Conservation (phyloP, 176 grass and related monocot genomes). For the Oropetium thomaeum region DNA sequence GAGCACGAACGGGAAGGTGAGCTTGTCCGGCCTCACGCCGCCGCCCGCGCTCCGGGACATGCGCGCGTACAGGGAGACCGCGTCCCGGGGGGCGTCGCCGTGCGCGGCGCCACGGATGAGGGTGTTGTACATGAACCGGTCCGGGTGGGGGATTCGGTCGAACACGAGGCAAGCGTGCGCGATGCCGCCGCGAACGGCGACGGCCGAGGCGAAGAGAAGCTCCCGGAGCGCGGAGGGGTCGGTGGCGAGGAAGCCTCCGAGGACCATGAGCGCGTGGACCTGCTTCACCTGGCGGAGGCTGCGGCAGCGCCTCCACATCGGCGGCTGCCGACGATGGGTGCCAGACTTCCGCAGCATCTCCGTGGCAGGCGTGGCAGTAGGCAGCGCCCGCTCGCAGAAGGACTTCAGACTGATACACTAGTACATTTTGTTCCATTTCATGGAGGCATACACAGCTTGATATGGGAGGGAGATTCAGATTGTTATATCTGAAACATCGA, state of each 20-base stretch:
- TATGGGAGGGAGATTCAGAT: neutral
- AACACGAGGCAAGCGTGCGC: conserved; percentile 73
- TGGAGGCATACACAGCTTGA: too few species aligned
- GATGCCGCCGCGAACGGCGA: conserved; percentile 49
- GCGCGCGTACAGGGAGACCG: conserved; percentile 53
- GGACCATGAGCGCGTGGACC: conserved; percentile 64
- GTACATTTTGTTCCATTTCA: too few species aligned
- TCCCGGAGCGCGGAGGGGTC: conserved; percentile 65
- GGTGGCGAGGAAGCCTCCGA: conserved; percentile 65
- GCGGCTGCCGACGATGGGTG: conserved; percentile 52
- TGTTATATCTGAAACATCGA: neutral
- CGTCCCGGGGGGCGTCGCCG: conserved; percentile 44
- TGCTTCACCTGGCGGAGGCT: conserved; percentile 72
- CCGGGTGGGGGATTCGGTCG: conserved; percentile 63
- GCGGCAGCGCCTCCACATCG: conserved; percentile 59
- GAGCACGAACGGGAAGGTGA: conserved; percentile 87
- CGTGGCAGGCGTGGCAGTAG: neutral
- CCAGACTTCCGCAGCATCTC: conserved; percentile 72
- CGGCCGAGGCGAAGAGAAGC: conserved; percentile 53
- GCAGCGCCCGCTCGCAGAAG: too few species aligned
- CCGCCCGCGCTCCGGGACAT: conserved; percentile 33
- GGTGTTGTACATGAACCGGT: conserved; percentile 93
- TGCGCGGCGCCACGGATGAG: conserved; percentile 72
- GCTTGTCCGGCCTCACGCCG: conserved; percentile 49
- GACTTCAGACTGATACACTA: too few species aligned